phyloP scores from a whole-genome alignment of 2,329 filamentous ascomycete species.

The Beauveria scarabaeidicola region DNA sequence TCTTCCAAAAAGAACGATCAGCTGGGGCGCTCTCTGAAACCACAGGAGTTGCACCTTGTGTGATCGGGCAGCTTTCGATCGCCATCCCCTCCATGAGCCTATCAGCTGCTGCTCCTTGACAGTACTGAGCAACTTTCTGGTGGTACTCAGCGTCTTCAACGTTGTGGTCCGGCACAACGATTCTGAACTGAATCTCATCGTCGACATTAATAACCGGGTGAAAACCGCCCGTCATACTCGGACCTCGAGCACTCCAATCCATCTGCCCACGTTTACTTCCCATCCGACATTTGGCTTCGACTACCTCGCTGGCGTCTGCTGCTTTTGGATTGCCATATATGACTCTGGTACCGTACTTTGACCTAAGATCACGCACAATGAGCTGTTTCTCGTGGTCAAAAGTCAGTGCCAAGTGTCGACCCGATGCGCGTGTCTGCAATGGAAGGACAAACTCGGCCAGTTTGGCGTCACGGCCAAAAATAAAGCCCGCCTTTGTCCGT shows the following conservation, averaged over 20 bases:
- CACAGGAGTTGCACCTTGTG: background rate
- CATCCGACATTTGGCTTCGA: background rate
- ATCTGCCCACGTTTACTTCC: background rate
- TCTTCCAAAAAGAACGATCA: too few relatives aligned
- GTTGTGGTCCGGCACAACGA: background rate
- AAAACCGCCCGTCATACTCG: background rate
- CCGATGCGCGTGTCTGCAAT: background rate
- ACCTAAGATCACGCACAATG: background rate
- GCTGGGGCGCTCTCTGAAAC: too few relatives aligned
- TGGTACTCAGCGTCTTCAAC: background rate
- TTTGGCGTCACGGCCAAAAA: background rate
- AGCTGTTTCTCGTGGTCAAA: background rate
- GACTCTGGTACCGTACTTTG: background rate
- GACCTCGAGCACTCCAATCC: background rate
- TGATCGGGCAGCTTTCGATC: background rate
- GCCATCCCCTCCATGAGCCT: background rate
- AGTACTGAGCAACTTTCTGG: background rate
- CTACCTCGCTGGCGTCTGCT: background rate
- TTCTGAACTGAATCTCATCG: background rate
- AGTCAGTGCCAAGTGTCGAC: background rate
- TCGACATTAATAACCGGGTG: background rate
- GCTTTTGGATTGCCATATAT: background rate
- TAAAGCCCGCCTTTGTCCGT: background rate
- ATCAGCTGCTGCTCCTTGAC: too few relatives aligned
- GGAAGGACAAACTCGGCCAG: background rate